Evolutionary conservation across 225 moss, liverwort and hornwort species (phyloP), one percentile per base, ranked within the genome.

Genomic region (Physcomitrium patens): DNA sequence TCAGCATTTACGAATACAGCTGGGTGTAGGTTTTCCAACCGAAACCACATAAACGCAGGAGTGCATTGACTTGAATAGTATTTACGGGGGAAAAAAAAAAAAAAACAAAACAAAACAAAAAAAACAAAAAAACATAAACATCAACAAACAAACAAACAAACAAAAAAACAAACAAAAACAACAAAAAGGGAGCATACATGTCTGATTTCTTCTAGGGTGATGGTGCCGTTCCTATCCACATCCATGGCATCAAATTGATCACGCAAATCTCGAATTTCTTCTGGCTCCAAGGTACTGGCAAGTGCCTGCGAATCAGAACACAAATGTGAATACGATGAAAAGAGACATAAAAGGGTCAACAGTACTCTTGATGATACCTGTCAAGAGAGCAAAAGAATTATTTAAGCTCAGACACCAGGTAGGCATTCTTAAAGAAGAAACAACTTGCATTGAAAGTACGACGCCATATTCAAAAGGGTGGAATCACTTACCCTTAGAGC

Each of bases 231-330:
- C 68, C 87, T 87, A 58, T 97, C 97, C 61, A 93, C 83, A 76
- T 97, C 97, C 83, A 97, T 97, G 16, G 94, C 94, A 75, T 97
- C 89, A 79, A 97, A 97, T 70, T 97, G 94, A 77, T 97, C 97
- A 23, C 82, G 86, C 77, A 97, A 82, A 77, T 94, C 93, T 58
- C 67, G 88, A 60, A 97, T 80, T 79, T 97, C 97, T 14, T 90
- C 90, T 13, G 77, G 53, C 67, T 93, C 94, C 67, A 97, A 83
- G 68, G 97, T 94, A 79, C 88, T 97, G 42, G 97, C 97, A 56
- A 97, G 79, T 77, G 97, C 97, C 92, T 93, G 85, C 74, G 2
- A 70, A 80, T 15, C 37, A 74, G 63, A 61, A 73, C 13, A 45
- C 52, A 64, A 76, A 68, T 16, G 44, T 72, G 54, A 72, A 64